A percentile compares a stretch with the other conserved stretches of the same genome.
Evolutionary conservation across 192 early-diverging fungal genomes (phyloP).

Genomic region (Coemansia sp.): DNA sequence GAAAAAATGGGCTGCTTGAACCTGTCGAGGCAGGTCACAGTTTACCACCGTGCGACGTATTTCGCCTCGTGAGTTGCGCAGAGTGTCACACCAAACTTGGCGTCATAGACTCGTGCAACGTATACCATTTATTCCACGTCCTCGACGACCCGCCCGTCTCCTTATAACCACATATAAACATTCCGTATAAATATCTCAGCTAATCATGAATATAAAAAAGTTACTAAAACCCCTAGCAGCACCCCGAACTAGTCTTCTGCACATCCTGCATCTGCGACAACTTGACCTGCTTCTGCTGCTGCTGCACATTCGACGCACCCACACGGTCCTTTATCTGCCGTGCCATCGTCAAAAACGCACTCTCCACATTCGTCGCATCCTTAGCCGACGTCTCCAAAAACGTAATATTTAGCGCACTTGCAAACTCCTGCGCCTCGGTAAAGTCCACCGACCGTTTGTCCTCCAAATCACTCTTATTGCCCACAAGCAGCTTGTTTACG

Average conservation of each 20-base stretch:
- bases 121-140: slow-evolving; percentile 46
- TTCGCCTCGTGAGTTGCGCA: slow-evolving; percentile 26
- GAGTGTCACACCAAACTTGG: slow-evolving; percentile 37
- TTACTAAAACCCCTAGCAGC: slow-evolving; percentile 30
- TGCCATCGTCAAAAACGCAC: slow-evolving; percentile 99
- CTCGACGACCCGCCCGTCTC: slow-evolving; percentile 9
- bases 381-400: slow-evolving; percentile 98
- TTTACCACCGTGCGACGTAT: slow-evolving; percentile 7
- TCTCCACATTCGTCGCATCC: slow-evolving; percentile 96
- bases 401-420: slow-evolving; percentile 81
- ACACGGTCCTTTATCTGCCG: slow-evolving; percentile 98
- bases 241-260: slow-evolving; percentile 38
- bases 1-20: slow-evolving; percentile 15
- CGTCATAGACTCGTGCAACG: slow-evolving; percentile 19
- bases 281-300: slow-evolving; percentile 51
- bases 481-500: slow-evolving; percentile 96
- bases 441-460: slow-evolving; percentile 89
- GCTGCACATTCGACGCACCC: slow-evolving; percentile 48
- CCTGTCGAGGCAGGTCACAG: not conserved
- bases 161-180: not conserved
- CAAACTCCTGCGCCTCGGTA: slow-evolving; percentile 80
- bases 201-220: slow-evolving; percentile 9
- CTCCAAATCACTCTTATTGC: slow-evolving; percentile 96
- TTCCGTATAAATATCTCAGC: not conserved
- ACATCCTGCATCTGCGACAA: slow-evolving; percentile 47